Evolutionary conservation across 176 grass and related monocot species (phyloP).

Genomic region (Echinochloa phyllopogon): DNA sequence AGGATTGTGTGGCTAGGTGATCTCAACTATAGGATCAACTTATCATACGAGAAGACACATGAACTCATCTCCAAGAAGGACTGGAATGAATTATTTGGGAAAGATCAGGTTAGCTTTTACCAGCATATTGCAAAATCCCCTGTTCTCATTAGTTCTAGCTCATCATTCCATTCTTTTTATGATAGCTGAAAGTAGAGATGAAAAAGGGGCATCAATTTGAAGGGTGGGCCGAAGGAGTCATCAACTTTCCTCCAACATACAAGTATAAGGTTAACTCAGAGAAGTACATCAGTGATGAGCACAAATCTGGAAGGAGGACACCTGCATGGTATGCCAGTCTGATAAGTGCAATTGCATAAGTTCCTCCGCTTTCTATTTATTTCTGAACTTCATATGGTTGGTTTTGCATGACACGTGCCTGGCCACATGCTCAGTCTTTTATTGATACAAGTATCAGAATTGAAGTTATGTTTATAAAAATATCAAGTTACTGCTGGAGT

Average conservation of each 20-base stretch:
- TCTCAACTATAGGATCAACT: conserved; percentile 95
- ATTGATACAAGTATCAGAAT: neutral
- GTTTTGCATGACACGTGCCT: neutral
- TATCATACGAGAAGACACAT: conserved; percentile 76
- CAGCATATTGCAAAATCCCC: neutral
- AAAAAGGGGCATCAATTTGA: conserved; percentile 74
- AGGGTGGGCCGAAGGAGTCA: conserved; percentile 83
- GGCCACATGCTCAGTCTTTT: neutral
- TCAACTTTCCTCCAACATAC: conserved; percentile 86
- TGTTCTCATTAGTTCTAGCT: conserved; percentile 12
- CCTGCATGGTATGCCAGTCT: conserved; percentile 78
- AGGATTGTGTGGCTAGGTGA: conserved; percentile 97
- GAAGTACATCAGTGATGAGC: conserved; percentile 81
- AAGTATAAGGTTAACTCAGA: conserved; percentile 89
- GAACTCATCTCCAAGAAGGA: conserved; percentile 69
- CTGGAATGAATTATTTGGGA: conserved; percentile 76
- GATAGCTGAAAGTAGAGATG: conserved; percentile 72
- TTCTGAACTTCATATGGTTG: neutral
- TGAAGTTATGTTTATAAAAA: conserved; percentile 14
- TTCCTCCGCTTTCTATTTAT: neutral
- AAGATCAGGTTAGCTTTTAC: conserved; percentile 76
- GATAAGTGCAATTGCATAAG: neutral
- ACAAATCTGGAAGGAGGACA: conserved; percentile 78
- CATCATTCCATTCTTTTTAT: conserved; percentile 10
- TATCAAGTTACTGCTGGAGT: neutral